These are phyloP conservation scores for Nitzschia sp. DNA, from an alignment of 108 stramenopile species.

Conservation along the genomic window DNA sequence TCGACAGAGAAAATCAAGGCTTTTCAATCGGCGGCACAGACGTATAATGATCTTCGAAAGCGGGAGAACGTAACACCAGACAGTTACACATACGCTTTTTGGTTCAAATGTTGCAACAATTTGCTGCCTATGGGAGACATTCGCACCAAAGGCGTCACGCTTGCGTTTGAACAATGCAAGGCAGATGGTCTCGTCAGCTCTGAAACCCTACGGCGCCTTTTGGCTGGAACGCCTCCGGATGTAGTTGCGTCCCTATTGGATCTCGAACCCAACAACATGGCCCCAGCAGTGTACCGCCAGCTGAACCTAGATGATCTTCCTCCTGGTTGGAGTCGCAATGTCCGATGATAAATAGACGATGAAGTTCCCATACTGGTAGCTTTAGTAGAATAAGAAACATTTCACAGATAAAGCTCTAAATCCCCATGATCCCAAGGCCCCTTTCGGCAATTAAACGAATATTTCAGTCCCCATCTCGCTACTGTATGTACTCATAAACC, in stretches of 20 bases:
- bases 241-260: constrained; percentile 43
- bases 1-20: constrained; percentile 32
- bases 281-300: constrained; percentile 10
- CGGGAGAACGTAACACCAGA: constrained; percentile 42
- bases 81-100: constrained; percentile 79
- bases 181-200: constrained; percentile 56
- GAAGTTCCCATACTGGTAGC: background rate
- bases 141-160: constrained; percentile 47
- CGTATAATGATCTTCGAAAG: constrained; percentile 44
- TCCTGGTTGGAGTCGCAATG: constrained; percentile 37
- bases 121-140: constrained; percentile 53
- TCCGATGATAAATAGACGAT: constrained; percentile 5
- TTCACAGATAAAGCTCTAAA: background rate
- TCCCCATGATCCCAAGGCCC: too few species aligned
- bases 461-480: too few species aligned
- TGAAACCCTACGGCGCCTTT: constrained; percentile 59
- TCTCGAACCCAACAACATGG: background rate
- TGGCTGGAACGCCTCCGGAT: constrained; percentile 39
- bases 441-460: too few species aligned
- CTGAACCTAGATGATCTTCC: constrained; percentile 36
- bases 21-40: constrained; percentile 44
- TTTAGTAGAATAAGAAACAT: too few species aligned
- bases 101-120: constrained; percentile 79
- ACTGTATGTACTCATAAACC: too few species aligned
- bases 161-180: constrained; percentile 72